Evolutionary conservation across 2,329 filamentous ascomycete species (phyloP), one percentile per base, ranked within the genome.

Genomic region (Nannizziopsis arthrosporioides): DNA sequence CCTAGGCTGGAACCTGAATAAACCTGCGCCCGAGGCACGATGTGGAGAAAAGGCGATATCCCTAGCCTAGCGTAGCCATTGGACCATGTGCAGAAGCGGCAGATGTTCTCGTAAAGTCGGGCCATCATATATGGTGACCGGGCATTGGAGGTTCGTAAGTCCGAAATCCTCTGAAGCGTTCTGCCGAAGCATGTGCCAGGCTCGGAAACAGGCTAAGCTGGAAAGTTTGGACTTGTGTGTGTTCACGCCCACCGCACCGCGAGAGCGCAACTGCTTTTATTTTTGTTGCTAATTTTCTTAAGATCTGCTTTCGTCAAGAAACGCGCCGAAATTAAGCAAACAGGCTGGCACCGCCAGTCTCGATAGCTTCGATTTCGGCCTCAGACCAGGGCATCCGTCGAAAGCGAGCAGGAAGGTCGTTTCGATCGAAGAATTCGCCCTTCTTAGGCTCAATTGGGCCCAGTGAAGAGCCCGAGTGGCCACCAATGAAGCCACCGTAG

Each of bases 361-460:
- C 88, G 61, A 98, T 78, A 17, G 88, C 89, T 67, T 96, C 92
- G 52, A 98, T 98, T 77, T 98, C 92, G 38, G 81, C 81, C 57
- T 81, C 68, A 34, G 78, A 82, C 69, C 89, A 84, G 10, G 80
- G 76, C 42, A 78, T 72, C 55, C 87, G 78, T 61, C 82, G 80
- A 77, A 95, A 98, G 59, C 90, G 80, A 54, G 73, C 65, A 14
- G 92, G 90, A 18, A 98, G 80, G 70, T 98, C 85, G 57, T 80
- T 85, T 58, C 88, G 80, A 68, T 96, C 92, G 64, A 94, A 95
- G 68, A 76, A 87, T 65, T 86, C 72, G 57, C 90, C 90, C 60
- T 79, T 68, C 51, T 76, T 75, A 34, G 89, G 76, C 56, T 76
- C 64, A 53, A 96, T 73, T 10, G 84, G 70, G 41, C 90, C 89